Evolutionary conservation across 2,329 filamentous ascomycete genomes (phyloP).

Genomic region (Penicillium sp.): DNA sequence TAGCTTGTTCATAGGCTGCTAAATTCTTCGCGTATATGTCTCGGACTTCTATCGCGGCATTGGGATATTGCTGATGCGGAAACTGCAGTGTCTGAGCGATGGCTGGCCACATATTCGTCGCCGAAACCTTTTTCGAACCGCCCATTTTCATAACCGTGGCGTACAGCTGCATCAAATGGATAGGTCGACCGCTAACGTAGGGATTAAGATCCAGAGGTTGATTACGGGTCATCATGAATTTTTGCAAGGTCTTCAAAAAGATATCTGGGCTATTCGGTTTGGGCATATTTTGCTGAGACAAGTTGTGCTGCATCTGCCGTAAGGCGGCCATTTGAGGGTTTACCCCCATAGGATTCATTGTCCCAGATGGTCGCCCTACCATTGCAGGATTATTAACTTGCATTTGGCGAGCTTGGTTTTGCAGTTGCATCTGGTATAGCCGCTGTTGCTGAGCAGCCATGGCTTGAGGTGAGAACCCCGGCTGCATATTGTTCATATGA

Average conservation of each 20-base stretch:
- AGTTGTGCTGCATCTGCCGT: slow-evolving; percentile 48
- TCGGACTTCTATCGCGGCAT: slow-evolving; percentile 65
- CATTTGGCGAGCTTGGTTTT: slow-evolving; percentile 68
- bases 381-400: slow-evolving; percentile 39
- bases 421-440: slow-evolving; percentile 77
- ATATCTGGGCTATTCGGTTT: slow-evolving; percentile 54
- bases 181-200: slow-evolving; percentile 65
- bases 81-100: slow-evolving; percentile 64
- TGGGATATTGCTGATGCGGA: slow-evolving; percentile 59
- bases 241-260: slow-evolving; percentile 70
- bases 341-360: slow-evolving; percentile 31
- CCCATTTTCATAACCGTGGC: slow-evolving; percentile 70
- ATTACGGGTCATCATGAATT: slow-evolving; percentile 72
- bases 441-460: slow-evolving; percentile 68
- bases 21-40: slow-evolving; percentile 73
- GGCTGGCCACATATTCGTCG: slow-evolving; percentile 67
- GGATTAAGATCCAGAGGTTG: slow-evolving; percentile 73
- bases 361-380: slow-evolving; percentile 30
- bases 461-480: slow-evolving; percentile 51
- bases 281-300: slow-evolving; percentile 38
- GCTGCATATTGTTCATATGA: slow-evolving; percentile 50
- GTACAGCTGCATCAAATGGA: slow-evolving; percentile 76
- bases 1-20: slow-evolving; percentile 64
- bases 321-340: slow-evolving; percentile 43
- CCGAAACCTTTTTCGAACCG: slow-evolving; percentile 70